phyloP scores from a whole-genome alignment of 306 rosid genomes.

The Crotalaria pallida region DNA sequence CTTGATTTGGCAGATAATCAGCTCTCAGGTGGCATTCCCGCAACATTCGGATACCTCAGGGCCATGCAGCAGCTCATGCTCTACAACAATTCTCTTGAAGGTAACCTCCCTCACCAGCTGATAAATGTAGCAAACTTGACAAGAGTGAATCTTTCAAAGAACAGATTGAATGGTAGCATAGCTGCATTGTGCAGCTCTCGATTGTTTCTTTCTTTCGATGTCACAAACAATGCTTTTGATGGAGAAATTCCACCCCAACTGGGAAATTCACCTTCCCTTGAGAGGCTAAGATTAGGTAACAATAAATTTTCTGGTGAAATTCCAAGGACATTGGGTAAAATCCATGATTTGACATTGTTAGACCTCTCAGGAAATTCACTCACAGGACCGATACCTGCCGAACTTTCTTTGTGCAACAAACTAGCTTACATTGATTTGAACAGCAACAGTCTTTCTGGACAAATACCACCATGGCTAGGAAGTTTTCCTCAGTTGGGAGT shows the following conservation, averaged over 20 bases:
- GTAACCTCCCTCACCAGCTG: slow-evolving; percentile 70
- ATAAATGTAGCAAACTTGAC: slow-evolving; percentile 57
- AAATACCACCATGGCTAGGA: slow-evolving; percentile 75
- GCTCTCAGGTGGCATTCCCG: slow-evolving; percentile 70
- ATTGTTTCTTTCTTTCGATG: slow-evolving; percentile 73
- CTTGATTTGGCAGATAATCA: slow-evolving; percentile 83
- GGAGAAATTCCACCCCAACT: slow-evolving; percentile 64
- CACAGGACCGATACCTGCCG: slow-evolving; percentile 65
- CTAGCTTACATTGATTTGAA: slow-evolving; percentile 61
- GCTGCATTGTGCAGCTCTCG: slow-evolving; percentile 56
- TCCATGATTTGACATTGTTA: slow-evolving; percentile 51
- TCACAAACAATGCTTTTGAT: slow-evolving; percentile 60
- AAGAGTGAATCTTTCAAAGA: slow-evolving; percentile 73
- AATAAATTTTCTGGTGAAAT: slow-evolving; percentile 72
- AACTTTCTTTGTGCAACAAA: slow-evolving; percentile 73
- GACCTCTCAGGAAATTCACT: slow-evolving; percentile 79
- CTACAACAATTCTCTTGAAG: slow-evolving; percentile 93
- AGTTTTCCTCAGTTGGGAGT: slow-evolving; percentile 67
- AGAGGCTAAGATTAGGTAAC: slow-evolving; percentile 71
- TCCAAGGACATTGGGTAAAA: slow-evolving; percentile 60
- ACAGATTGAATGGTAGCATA: slow-evolving; percentile 76
- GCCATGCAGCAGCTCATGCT: slow-evolving; percentile 74
- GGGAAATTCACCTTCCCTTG: slow-evolving; percentile 63
- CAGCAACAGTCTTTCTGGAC: slow-evolving; percentile 61
- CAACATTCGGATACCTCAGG: slow-evolving; percentile 50